phyloP scores from a whole-genome alignment of 768 basidiomycete genomes.

The Termitomyces eurrhizus region DNA sequence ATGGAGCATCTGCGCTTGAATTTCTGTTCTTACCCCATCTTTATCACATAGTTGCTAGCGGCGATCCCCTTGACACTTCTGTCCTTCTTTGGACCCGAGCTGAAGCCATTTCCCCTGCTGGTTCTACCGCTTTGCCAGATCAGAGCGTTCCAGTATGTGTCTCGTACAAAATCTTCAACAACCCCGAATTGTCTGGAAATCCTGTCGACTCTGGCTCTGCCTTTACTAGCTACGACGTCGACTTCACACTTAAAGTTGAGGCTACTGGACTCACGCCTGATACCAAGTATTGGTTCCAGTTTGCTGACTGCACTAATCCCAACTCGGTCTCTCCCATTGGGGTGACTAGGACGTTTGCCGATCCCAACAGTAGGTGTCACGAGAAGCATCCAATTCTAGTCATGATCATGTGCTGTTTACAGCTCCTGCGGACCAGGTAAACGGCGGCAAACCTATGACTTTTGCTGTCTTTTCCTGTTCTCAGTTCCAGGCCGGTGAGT shows the following conservation, averaged over 20 bases:
- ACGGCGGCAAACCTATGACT: neutral
- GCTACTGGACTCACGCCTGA: conserved; percentile 46
- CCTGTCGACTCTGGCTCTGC: conserved; percentile 40
- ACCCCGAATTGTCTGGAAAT: conserved; percentile 28
- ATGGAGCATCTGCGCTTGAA: neutral
- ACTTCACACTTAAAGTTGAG: conserved; percentile 59
- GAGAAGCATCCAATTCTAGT: neutral
- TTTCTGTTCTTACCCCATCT: neutral
- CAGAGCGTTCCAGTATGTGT: conserved; percentile 38
- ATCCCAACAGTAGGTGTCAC: neutral
- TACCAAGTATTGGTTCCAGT: conserved; percentile 46
- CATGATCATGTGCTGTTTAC: neutral
- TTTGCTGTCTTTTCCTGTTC: conserved; percentile 1
- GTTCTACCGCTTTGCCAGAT: conserved; percentile 5
- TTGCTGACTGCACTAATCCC: conserved; percentile 45
- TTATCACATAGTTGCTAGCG: neutral
- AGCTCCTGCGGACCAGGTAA: neutral
- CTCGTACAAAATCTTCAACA: conserved; percentile 39
- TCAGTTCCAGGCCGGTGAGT: neutral
- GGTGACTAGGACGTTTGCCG: conserved; percentile 36
- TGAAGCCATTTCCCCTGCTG: conserved; percentile 27
- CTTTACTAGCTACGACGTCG: conserved; percentile 55
- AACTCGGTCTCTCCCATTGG: conserved; percentile 33
- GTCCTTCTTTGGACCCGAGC: conserved; percentile 47
- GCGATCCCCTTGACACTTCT: neutral